Percentiles rank a stretch among this genome's conserved stretches.
Evolutionary conservation across 305 asterid species (phyloP).

Genomic region (Caryopteris hybrid): DNA sequence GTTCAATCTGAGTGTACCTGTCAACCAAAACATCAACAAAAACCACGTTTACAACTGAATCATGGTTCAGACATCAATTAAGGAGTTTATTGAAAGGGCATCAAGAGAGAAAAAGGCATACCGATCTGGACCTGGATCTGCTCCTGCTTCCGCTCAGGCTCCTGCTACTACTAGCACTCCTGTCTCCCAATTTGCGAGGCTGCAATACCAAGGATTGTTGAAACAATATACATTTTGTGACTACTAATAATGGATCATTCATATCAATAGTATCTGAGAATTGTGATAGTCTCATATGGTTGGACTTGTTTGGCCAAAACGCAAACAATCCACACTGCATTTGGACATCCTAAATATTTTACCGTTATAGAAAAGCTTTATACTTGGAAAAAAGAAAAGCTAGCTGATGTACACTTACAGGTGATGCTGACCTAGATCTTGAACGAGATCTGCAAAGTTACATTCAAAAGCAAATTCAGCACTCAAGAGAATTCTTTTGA

Average conservation of each 20-base stretch:
- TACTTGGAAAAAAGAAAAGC: neutral
- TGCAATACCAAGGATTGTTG: conserved; percentile 3
- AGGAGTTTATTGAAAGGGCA: too few species aligned
- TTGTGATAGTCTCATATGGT: neutral
- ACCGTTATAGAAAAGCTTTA: neutral
- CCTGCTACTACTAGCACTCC: conserved; percentile 25
- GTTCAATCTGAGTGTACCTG: conserved; percentile 45
- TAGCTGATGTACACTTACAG: conserved; percentile 36
- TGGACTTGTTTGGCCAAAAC: neutral
- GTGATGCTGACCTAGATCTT: conserved; percentile 35
- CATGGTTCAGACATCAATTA: too few species aligned
- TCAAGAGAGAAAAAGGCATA: conserved; percentile 27
- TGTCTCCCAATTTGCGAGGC: conserved; percentile 21
- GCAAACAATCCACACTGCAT: neutral
- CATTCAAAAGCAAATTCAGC: conserved; percentile 23
- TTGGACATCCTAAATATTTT: neutral
- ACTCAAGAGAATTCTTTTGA: neutral
- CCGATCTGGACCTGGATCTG: conserved; percentile 34
- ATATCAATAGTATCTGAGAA: neutral
- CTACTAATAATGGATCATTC: neutral
- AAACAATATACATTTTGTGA: neutral
- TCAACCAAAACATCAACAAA: neutral
- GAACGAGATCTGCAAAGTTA: conserved; percentile 52
- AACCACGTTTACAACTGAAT: too few species aligned
- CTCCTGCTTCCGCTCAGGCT: conserved; percentile 29